Evolutionary conservation across 2,329 filamentous ascomycete genomes (phyloP).

Genomic region (Botrytis medusae): DNA sequence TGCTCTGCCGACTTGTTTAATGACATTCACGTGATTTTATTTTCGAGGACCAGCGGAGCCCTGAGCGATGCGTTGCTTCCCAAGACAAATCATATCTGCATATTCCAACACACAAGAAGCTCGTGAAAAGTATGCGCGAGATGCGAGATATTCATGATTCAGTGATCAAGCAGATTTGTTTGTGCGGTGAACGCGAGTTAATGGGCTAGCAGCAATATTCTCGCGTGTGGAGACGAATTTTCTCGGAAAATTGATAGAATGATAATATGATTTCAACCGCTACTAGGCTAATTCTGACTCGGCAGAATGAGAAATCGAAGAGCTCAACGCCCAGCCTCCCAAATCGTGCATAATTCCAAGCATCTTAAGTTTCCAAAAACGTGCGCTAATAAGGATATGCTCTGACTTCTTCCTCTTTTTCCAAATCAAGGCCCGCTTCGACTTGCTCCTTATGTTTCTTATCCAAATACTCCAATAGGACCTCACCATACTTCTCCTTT

Average conservation of each 20-base stretch:
- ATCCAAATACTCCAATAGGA: slow-evolving; percentile 76
- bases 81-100: not conserved
- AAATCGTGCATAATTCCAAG: not conserved
- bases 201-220: too few relatives aligned
- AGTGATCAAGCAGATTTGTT: not conserved
- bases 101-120: not conserved
- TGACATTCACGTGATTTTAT: not conserved
- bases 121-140: not conserved
- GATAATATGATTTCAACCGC: not conserved
- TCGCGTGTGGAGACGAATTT: not conserved
- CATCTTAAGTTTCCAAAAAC: not conserved
- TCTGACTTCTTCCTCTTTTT: slow-evolving; percentile 58
- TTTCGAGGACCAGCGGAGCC: too few relatives aligned
- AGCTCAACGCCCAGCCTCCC: not conserved
- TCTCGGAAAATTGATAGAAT: not conserved
- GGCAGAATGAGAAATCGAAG: not conserved
- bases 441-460: slow-evolving; percentile 71
- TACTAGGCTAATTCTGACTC: not conserved
- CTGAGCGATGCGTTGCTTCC: not conserved
- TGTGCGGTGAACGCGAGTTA: not conserved
- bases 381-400: slow-evolving; percentile 57
- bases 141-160: not conserved
- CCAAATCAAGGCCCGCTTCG: slow-evolving; percentile 61
- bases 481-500: slow-evolving; percentile 68
- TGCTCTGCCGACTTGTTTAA: fast-evolving